phyloP scores from a whole-genome alignment of 1,139 yeast species.

The Pichia sp. region DNA sequence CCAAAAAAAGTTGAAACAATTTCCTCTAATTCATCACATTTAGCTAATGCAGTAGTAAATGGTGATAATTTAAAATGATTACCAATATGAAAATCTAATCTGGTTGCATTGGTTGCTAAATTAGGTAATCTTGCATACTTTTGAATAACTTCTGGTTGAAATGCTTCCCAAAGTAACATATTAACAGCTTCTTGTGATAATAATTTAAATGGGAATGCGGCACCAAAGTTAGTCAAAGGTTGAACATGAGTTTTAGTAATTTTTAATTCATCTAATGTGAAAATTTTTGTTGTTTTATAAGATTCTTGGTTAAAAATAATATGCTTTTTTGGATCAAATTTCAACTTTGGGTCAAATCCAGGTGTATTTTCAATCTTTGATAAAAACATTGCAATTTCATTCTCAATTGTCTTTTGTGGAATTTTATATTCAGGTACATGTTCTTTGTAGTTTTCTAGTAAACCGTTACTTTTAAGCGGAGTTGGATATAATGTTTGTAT shows the following conservation, averaged over 20 bases:
- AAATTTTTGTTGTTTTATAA: slow-evolving; percentile 23
- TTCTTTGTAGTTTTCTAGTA: slow-evolving; percentile 23
- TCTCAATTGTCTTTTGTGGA: slow-evolving; percentile 27
- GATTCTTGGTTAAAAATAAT: slow-evolving; percentile 27
- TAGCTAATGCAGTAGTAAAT: slow-evolving; percentile 29
- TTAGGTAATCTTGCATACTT: slow-evolving; percentile 31
- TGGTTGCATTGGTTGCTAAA: slow-evolving; percentile 28
- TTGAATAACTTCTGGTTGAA: slow-evolving; percentile 26
- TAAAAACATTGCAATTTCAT: slow-evolving; percentile 26
- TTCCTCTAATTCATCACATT: slow-evolving; percentile 22
- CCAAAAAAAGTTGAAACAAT: slow-evolving; percentile 29
- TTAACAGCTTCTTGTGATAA: slow-evolving; percentile 33
- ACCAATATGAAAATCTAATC: slow-evolving; percentile 33
- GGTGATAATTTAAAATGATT: slow-evolving; percentile 31
- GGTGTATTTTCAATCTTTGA: slow-evolving; percentile 25
- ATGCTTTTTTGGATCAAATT: slow-evolving; percentile 31
- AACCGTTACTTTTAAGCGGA: slow-evolving; percentile 20
- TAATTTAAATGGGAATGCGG: slow-evolving; percentile 32
- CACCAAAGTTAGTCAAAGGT: slow-evolving; percentile 30
- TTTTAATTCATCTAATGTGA: slow-evolving; percentile 28
- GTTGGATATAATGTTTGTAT: slow-evolving; percentile 18
- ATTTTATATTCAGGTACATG: slow-evolving; percentile 23
- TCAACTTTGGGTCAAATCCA: slow-evolving; percentile 28
- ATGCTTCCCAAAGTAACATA: slow-evolving; percentile 33
- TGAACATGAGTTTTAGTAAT: slow-evolving; percentile 30